Base-by-base conservation (phyloP, 768 basidiomycete species). In the Infundibulicybe gibba region DNA sequence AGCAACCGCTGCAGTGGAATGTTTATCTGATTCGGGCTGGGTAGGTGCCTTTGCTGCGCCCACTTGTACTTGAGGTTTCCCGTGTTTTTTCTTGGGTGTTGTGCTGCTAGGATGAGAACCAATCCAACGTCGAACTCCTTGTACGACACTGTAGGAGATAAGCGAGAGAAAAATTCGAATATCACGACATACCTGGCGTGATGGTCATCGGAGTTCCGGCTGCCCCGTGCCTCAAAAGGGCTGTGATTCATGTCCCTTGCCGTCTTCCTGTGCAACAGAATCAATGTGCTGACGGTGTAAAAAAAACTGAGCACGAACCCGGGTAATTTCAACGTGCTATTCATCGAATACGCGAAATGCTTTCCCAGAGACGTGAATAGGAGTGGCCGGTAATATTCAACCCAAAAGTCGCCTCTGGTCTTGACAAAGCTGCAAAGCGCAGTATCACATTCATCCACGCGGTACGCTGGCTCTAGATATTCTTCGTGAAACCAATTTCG, bases 281-380 rank as follows among this genome's bases (percentile, higher is more conserved):
- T 25, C 8, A 41, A 38, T 44, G 37, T 25, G 13, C 35, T 35
- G 3, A 6, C 16, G 19, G 34, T 33, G n/a, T 14, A 11, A 17
- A 39, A 35, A 31, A 17, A 2, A 16, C 32, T 33, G 20, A 16
- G n/a, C 35, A 16, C 32, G 17, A 53, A 87, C 90, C 87, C 89
- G 25, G 88, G 87, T 2, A 91, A 71, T 60, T 89, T 90, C 41
- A 87, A 63, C 3, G 90, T 92, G 54, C 86, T 89, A 51, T 91
- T 92, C 86, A 94, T 93, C n/a, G 83, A 86, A 67, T 85, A 94
- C 10, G 88, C 90, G 65, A 94, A 94, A 59, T 93, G 91, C 59
- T 91, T 89, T 14, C 85, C 87, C 44, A 94, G 66, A 4, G 85
- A 83, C 0, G 93, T 94, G 66, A 92, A 92, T 42, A 92, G 61